Percentiles rank a stretch among this genome's conserved stretches.
phyloP scores from a whole-genome alignment of 2,329 filamentous ascomycete genomes.

The Fusarium tricinctum region DNA sequence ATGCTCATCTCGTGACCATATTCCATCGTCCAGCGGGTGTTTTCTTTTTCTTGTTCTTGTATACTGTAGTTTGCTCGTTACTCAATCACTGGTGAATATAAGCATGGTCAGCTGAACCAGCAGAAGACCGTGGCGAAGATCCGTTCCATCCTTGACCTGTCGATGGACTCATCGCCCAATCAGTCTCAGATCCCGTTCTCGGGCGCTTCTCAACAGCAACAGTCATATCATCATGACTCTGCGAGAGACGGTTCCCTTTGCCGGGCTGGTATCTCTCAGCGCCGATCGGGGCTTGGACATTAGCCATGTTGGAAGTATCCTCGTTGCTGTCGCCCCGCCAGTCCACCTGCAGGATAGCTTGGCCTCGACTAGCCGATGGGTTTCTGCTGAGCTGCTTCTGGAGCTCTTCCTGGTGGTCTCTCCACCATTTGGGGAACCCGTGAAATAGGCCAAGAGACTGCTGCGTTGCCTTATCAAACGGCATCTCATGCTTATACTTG shows the following conservation, averaged over 20 bases:
- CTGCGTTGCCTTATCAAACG: slow-evolving; percentile 74
- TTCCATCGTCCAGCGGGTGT: neutral
- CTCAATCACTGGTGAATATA: slow-evolving; percentile 14
- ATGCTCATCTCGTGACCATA: neutral
- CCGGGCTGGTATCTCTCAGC: slow-evolving; percentile 28
- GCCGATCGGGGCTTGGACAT: slow-evolving; percentile 33
- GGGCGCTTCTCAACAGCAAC: slow-evolving; percentile 50
- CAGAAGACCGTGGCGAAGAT: slow-evolving; percentile 30
- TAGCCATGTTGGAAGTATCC: neutral
- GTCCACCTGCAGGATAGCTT: slow-evolving; percentile 22
- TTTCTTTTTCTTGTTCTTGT: slow-evolving; percentile 12
- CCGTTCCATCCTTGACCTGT: slow-evolving; percentile 27
- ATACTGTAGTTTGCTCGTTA: slow-evolving; percentile 8
- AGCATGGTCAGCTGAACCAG: slow-evolving; percentile 20
- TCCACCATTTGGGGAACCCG: slow-evolving; percentile 73
- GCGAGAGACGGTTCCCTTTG: slow-evolving; percentile 16
- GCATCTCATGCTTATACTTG: slow-evolving; percentile 93
- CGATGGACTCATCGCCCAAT: slow-evolving; percentile 26
- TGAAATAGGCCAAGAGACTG: slow-evolving; percentile 78
- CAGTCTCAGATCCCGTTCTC: slow-evolving; percentile 49
- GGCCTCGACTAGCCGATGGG: neutral
- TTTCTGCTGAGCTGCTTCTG: slow-evolving; percentile 44
- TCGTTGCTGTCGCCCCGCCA: slow-evolving; percentile 34
- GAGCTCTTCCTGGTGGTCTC: slow-evolving; percentile 65
- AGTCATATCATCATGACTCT: slow-evolving; percentile 49